phyloP scores from a whole-genome alignment of 495 filamentous ascomycete genomes.

The Hyaloscypha bicolor region DNA sequence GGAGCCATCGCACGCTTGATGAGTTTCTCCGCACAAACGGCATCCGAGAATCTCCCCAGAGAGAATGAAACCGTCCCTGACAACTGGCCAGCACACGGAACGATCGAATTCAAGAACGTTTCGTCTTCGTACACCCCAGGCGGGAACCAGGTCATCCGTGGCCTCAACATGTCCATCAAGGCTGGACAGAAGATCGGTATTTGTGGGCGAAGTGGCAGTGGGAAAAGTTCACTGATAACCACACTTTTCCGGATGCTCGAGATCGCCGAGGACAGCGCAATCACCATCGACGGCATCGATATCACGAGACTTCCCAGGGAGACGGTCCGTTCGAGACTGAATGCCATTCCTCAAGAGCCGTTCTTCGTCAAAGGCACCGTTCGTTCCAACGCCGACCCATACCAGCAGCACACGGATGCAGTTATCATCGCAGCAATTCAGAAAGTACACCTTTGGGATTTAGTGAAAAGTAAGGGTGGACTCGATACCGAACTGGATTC shows the following conservation, averaged over 20 bases:
- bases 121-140: conserved; percentile 39
- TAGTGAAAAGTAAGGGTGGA: conserved; percentile 43
- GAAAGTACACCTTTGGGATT: conserved; percentile 41
- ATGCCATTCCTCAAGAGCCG: conserved; percentile 51
- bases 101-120: conserved; percentile 38
- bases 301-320: conserved; percentile 36
- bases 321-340: conserved; percentile 37
- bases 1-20: conserved; percentile 52
- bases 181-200: conserved; percentile 48
- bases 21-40: conserved; percentile 39
- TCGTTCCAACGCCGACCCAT: conserved; percentile 52
- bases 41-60: conserved; percentile 32
- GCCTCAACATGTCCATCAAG: conserved; percentile 24
- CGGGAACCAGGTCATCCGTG: conserved; percentile 16
- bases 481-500: conserved; percentile 43
- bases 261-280: conserved; percentile 35
- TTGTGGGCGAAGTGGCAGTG: conserved; percentile 51
- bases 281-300: conserved; percentile 50
- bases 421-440: conserved; percentile 42
- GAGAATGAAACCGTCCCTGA: conserved; percentile 25
- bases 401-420: conserved; percentile 38
- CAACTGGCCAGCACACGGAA: conserved; percentile 42
- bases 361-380: conserved; percentile 48
- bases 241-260: conserved; percentile 45
- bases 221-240: conserved; percentile 44